A percentile compares a stretch with the other conserved stretches of the same genome.
These are phyloP conservation scores for Eutrema yunnanense DNA, from an alignment of 345 rosid species.

Conservation along the genomic window DNA sequence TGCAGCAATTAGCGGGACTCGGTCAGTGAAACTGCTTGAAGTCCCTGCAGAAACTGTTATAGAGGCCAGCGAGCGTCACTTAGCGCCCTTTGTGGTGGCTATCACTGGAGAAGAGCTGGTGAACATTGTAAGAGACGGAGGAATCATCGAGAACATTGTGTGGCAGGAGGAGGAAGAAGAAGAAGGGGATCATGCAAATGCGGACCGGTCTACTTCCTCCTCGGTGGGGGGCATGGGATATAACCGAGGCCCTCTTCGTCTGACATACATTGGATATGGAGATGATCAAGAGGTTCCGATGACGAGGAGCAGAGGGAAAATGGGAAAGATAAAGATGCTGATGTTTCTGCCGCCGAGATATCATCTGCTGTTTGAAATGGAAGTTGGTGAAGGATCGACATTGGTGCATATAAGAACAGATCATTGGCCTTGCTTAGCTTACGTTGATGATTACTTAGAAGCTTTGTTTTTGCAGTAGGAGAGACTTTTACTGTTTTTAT, in stretches of 20 bases:
- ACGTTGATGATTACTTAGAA: slow-evolving; percentile 90
- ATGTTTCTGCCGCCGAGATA: slow-evolving; percentile 90
- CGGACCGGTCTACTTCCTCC: slow-evolving; percentile 26
- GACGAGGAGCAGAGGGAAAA: slow-evolving; percentile 40
- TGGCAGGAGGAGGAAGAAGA: slow-evolving; percentile 46
- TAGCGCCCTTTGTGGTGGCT: slow-evolving; percentile 68
- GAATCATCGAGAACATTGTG: slow-evolving; percentile 50
- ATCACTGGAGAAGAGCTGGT: slow-evolving; percentile 72
- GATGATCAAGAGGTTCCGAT: slow-evolving; percentile 40
- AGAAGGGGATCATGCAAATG: background rate
- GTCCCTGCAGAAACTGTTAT: slow-evolving; percentile 50
- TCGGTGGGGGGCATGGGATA: slow-evolving; percentile 20
- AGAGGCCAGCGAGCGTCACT: slow-evolving; percentile 44
- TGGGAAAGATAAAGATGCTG: slow-evolving; percentile 65
- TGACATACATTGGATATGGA: slow-evolving; percentile 59
- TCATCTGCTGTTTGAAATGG: slow-evolving; percentile 92
- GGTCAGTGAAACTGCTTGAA: slow-evolving; percentile 88
- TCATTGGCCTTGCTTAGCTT: slow-evolving; percentile 98
- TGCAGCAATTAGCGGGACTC: slow-evolving; percentile 76
- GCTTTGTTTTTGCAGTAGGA: slow-evolving; percentile 55
- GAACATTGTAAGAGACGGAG: slow-evolving; percentile 54
- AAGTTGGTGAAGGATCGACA: slow-evolving; percentile 70
- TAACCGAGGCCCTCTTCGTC: slow-evolving; percentile 49
- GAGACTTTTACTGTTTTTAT: background rate
- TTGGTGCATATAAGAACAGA: slow-evolving; percentile 91